Evolutionary conservation across 2,329 filamentous ascomycete species (phyloP), one percentile per base, ranked within the genome.

Genomic region (Aspergillus sp.): DNA sequence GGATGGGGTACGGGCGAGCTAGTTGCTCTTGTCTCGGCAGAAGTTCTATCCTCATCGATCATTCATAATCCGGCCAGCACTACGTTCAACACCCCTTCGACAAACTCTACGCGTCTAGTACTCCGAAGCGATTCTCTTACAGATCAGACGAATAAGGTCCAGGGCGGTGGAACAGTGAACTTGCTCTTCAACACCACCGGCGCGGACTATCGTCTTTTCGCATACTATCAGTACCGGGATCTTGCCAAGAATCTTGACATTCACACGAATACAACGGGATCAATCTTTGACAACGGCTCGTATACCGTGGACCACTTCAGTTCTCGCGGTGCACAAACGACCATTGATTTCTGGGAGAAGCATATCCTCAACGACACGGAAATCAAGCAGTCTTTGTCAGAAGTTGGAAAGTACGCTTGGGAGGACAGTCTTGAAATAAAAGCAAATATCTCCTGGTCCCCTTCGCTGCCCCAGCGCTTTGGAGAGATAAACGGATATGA

Each of bases 241-340:
- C 45, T 49, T n/a, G 41, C 43, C 17, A 51, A 55, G 12, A 65
- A 61, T 27, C 58, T 68, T 43, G 58, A 57, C 41, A 58, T 57
- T 9, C 59, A 62, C 13, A 49, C 54, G 12, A 52, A 52, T 25
- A 27, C 48, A 12, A 46, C 48, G 5, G 33, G 58, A 30, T 56
- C 48, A 9, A 62, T 62, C 37, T 52, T 62, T 15, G 55, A 66
- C 17, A 69, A 70, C 47, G 68, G 68, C 3, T 70, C 66, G 1
- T 69, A 57, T 44, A 59, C 59, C 3, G 66, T 70, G 3, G 68
- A 71, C 51, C 69, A 74, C 52, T 74, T 69, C 52, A 68, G 62
- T 9, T 46, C 59, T 2, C 46, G 47, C 1, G 72, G 72, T 3
- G 72, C 72, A 0, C 53, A 63, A 39, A 57, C 60, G 0, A 56